A percentile compares a stretch with the other conserved stretches of the same genome.
phyloP scores from a whole-genome alignment of 2,329 filamentous ascomycete species.

The Truncatella angustata region DNA sequence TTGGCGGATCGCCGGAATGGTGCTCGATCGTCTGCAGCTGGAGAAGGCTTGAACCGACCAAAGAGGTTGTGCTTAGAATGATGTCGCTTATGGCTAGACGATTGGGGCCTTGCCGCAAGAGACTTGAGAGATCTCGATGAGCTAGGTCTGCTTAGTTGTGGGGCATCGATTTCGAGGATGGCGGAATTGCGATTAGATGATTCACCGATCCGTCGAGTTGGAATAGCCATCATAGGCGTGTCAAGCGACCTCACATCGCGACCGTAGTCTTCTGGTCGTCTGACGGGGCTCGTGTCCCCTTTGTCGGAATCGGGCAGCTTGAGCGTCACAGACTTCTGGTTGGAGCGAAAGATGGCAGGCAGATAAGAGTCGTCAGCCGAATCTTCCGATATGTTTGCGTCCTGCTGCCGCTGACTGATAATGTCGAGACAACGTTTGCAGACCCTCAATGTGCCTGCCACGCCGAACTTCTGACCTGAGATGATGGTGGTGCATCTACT shows the following conservation, averaged over 20 bases:
- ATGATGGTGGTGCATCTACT: constrained; percentile 94
- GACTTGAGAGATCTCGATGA: constrained; percentile 89
- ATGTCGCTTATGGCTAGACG: constrained; percentile 77
- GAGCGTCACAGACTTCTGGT: constrained; percentile 40
- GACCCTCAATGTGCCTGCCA: constrained; percentile 78
- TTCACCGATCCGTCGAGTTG: constrained; percentile 65
- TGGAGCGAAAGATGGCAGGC: constrained; percentile 59
- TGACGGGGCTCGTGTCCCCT: constrained; percentile 38
- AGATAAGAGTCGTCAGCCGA: constrained; percentile 74
- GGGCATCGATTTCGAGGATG: constrained; percentile 84
- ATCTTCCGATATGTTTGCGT: constrained; percentile 83
- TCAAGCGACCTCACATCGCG: constrained; percentile 51
- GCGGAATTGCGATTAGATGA: constrained; percentile 82
- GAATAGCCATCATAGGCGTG: constrained; percentile 72
- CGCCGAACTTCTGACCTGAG: constrained; percentile 81
- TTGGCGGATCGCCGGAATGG: constrained; percentile 76
- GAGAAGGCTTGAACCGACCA: constrained; percentile 66
- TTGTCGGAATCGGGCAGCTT: constrained; percentile 36
- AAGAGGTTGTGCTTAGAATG: constrained; percentile 85
- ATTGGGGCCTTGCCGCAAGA: constrained; percentile 69
- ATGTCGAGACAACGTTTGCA: constrained; percentile 92
- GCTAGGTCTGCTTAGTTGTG: constrained; percentile 82
- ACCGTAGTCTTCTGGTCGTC: constrained; percentile 41
- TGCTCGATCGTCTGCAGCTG: constrained; percentile 69
- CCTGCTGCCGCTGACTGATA: constrained; percentile 85